Evolutionary conservation across 768 basidiomycete species (phyloP).

Genomic region (Lactifluus pinguis): DNA sequence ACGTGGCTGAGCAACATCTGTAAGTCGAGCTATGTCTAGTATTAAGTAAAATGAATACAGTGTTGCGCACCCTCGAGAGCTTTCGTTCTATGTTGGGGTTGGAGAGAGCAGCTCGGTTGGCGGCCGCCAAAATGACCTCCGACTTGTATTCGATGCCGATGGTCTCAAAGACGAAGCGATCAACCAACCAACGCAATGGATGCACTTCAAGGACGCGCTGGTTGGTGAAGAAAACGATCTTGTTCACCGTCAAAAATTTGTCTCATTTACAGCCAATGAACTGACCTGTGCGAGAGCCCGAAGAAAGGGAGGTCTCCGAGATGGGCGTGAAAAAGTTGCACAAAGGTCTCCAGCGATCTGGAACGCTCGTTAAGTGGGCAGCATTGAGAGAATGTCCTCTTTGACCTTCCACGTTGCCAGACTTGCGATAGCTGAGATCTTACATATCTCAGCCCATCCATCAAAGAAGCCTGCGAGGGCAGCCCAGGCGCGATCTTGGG

Average conservation of each 20-base stretch:
- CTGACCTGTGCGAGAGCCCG: constrained; percentile 58
- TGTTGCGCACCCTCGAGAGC: constrained; percentile 28
- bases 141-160: constrained; percentile 44
- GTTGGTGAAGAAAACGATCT: constrained; percentile 2
- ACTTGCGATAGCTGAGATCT: constrained; percentile 35
- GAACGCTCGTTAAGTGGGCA: not conserved
- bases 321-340: constrained; percentile 36
- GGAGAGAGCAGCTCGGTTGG: constrained; percentile 31
- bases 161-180: constrained; percentile 42
- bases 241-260: constrained; percentile 2
- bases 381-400: not conserved
- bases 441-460: constrained; percentile 45
- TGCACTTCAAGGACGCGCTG: constrained; percentile 27
- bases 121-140: constrained; percentile 28
- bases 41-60: not conserved
- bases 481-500: constrained; percentile 43
- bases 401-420: constrained; percentile 58
- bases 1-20: constrained; percentile 54
- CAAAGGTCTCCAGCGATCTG: constrained; percentile 45
- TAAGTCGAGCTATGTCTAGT: not conserved
- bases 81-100: constrained; percentile 30
- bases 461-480: constrained; percentile 41
- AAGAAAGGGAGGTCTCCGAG: constrained; percentile 43
- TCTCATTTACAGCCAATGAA: constrained; percentile 3
- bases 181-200: constrained; percentile 50